Percentiles rank a stretch among this genome's conserved stretches.
Evolutionary conservation across 768 basidiomycete species (phyloP).

Genomic region (Coprinopsis marcescibilis): DNA sequence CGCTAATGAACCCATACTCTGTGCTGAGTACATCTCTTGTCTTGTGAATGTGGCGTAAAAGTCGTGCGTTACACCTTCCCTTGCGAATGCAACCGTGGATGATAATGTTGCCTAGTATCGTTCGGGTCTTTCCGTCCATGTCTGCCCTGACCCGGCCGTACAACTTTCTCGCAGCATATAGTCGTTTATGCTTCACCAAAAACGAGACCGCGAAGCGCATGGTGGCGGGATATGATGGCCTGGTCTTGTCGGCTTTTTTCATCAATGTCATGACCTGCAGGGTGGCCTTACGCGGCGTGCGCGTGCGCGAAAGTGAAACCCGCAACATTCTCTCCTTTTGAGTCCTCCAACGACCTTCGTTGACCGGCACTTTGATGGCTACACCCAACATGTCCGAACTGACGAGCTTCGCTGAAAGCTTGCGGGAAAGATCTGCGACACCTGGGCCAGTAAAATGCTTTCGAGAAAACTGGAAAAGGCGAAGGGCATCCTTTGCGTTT

Average conservation of each 20-base stretch:
- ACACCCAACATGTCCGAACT: slow-evolving; percentile 17
- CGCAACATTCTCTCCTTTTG: background rate
- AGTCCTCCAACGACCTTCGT: background rate
- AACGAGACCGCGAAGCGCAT: slow-evolving; percentile 31
- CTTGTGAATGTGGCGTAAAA: slow-evolving; percentile 37
- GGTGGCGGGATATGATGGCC: slow-evolving; percentile 16
- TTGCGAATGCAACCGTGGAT: slow-evolving; percentile 35
- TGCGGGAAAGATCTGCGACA: slow-evolving; percentile 11
- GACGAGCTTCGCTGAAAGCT: slow-evolving; percentile 15
- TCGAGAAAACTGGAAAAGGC: slow-evolving; percentile 20
- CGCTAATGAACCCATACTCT: slow-evolving; percentile 48
- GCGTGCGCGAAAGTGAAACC: background rate
- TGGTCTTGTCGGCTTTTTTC: background rate
- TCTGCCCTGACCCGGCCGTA: slow-evolving; percentile 24
- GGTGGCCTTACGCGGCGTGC: background rate
- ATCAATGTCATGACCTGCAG: slow-evolving; percentile 2
- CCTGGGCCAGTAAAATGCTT: slow-evolving; percentile 17
- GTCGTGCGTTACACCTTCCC: slow-evolving; percentile 35
- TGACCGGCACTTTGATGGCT: background rate
- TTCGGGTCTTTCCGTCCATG: slow-evolving; percentile 27
- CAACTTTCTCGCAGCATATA: slow-evolving; percentile 38
- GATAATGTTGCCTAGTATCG: slow-evolving; percentile 52
- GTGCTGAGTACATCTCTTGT: slow-evolving; percentile 38
- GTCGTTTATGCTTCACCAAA: slow-evolving; percentile 36
- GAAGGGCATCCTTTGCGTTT: slow-evolving; percentile 30